Evolutionary conservation across 129 eudicot species (phyloP), one percentile per base, ranked within the genome.

Genomic region (Apium graveolens): DNA sequence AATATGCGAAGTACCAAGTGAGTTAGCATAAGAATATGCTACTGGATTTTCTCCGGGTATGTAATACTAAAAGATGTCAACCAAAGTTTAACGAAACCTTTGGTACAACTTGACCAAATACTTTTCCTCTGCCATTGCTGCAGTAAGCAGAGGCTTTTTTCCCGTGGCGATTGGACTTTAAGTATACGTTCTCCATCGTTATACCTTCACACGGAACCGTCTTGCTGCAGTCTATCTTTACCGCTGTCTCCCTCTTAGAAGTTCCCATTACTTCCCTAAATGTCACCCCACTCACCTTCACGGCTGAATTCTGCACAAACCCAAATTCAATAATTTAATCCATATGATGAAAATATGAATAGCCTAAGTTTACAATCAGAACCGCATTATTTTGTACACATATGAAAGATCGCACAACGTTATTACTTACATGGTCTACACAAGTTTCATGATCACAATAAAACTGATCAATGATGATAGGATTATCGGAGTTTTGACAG

Each of bases 391-490:
- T 24, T 1, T 35, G 37, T 35, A 35, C 3, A 35, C n/a, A 27
- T 24, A 60, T 60, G 5, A 4, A 66, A 29, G 39, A 7, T 4
- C 1, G 21, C 42, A 34, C 38, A 29, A 20, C 21, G 13, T 21
- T 21, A 20, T 21, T 24, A 80, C 83, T 79, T 13, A 82, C 86
- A 7, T 81, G 78, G 11, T n/a, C 31, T 18, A 18, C 18, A 27
- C 86, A 86, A 1, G 49, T 10, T 37, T 78, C 76, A 38, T 74
- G 78, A 78, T 70, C 85, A 81, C 87, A 80, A 12, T 86, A 83
- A 68, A 74, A 86, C 60, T 83, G 87, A 34, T 86, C 78, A 12
- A 86, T 81, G 49, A 81, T 78, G 17, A 86, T 83, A 0, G 83
- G 87, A 38, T 83, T 77, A 0, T 35, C 34, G 17, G 87, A 55